A percentile compares a stretch with the other conserved stretches of the same genome.
Evolutionary conservation across 495 filamentous ascomycete species (phyloP).

Genomic region (Cercophora sp.): DNA sequence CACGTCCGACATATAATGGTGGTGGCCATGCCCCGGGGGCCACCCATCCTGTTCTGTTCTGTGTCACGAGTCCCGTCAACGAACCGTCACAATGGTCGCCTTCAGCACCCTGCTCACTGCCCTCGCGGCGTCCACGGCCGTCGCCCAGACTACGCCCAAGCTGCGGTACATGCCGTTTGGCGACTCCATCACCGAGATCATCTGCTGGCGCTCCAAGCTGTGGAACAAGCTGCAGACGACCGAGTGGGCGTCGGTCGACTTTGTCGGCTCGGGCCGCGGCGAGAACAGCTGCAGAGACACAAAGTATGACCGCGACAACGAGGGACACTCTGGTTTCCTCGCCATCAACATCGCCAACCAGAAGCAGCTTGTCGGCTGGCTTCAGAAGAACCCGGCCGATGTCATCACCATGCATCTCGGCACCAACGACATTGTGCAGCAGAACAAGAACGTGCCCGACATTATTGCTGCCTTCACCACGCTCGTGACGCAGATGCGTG

Average conservation of each 20-base stretch:
- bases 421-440: constrained; percentile 49
- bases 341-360: constrained; percentile 47
- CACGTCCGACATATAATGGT: no score
- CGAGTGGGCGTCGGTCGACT: constrained; percentile 40
- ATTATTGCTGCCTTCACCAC: constrained; percentile 47
- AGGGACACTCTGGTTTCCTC: constrained; percentile 52
- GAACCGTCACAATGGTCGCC: background rate
- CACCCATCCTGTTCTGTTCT: no score
- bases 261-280: constrained; percentile 40
- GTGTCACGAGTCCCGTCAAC: background rate
- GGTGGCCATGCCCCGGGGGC: no score
- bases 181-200: constrained; percentile 50
- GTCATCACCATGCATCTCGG: constrained; percentile 52
- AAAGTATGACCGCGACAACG: constrained; percentile 46
- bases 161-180: constrained; percentile 48
- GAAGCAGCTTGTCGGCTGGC: constrained; percentile 47
- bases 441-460: constrained; percentile 36
- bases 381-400: constrained; percentile 44
- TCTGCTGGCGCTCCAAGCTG: constrained; percentile 45
- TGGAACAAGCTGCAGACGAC: constrained; percentile 44
- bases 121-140: constrained; percentile 3
- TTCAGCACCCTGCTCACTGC: background rate
- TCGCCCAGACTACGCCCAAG: constrained; percentile 27
- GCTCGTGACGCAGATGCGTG: constrained; percentile 43
- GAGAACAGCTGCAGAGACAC: constrained; percentile 36